Evolutionary conservation across 1,139 yeast species (phyloP).

Genomic region (Suhomyces bokatorum): DNA sequence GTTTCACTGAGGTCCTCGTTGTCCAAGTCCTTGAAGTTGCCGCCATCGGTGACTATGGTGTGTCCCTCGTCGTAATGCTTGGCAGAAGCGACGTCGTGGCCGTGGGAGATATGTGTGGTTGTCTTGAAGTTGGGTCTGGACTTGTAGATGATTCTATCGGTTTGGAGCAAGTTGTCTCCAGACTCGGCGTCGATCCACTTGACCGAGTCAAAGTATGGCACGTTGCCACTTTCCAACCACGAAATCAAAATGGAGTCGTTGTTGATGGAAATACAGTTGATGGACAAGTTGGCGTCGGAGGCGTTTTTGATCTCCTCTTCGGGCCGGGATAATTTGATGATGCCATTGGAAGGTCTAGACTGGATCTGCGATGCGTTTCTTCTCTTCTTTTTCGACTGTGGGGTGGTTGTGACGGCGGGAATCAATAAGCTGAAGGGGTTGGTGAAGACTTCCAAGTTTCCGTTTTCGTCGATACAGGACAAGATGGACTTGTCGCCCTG

Average conservation of each 20-base stretch:
- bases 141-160: conserved; percentile 38
- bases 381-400: conserved; percentile 35
- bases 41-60: conserved; percentile 66
- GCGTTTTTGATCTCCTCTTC: conserved; percentile 35
- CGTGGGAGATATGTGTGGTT: conserved; percentile 45
- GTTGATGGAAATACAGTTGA: conserved; percentile 42
- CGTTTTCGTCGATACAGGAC: conserved; percentile 66
- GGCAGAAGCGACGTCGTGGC: conserved; percentile 73
- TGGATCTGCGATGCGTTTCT: conserved; percentile 33
- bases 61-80: conserved; percentile 68
- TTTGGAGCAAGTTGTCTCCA: conserved; percentile 24
- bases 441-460: conserved; percentile 63
- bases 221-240: conserved; percentile 73
- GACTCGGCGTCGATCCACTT: conserved; percentile 53
- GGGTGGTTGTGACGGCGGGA: conserved; percentile 18
- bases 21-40: conserved; percentile 56
- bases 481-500: conserved; percentile 42
- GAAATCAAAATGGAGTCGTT: conserved; percentile 47
- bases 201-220: conserved; percentile 63
- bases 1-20: conserved; percentile 49
- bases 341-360: conserved; percentile 51
- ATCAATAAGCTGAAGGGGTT: conserved; percentile 43
- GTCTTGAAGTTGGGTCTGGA: conserved; percentile 37
- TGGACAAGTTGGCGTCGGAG: conserved; percentile 36
- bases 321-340: conserved; percentile 48